These are phyloP conservation scores for Penicillium sp. DNA, from an alignment of 2,329 filamentous ascomycete species.

Conservation along the genomic window DNA sequence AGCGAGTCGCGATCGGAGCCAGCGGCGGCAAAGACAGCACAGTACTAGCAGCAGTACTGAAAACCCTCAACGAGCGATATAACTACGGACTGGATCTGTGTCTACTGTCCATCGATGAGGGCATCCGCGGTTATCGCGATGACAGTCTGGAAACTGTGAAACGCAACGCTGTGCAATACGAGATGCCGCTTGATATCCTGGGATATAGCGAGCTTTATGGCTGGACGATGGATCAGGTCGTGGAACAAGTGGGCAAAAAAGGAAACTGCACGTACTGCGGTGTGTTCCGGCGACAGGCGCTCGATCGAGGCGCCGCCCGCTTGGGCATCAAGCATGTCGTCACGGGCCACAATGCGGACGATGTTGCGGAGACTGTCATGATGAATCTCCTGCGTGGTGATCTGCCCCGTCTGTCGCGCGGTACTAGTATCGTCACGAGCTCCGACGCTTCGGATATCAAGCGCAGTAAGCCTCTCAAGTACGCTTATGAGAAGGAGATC, in stretches of 20 bases:
- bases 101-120: conserved; percentile 90
- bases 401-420: conserved; percentile 78
- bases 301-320: conserved; percentile 87
- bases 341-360: conserved; percentile 96
- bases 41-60: conserved; percentile 88
- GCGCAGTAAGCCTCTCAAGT: conserved; percentile 94
- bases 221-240: conserved; percentile 99
- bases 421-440: conserved; percentile 84
- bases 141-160: conserved; percentile 96
- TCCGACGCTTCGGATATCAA: conserved; percentile 82
- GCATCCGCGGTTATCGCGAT: conserved; percentile 94
- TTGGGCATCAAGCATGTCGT: conserved; percentile 89
- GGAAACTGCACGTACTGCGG: conserved; percentile 99
- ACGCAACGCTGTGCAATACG: conserved; percentile 85
- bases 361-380: conserved; percentile 93
- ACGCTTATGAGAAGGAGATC: conserved; percentile 98
- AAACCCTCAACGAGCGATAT: conserved; percentile 88
- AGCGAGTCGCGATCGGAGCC: conserved; percentile 89
- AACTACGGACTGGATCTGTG: conserved; percentile 82
- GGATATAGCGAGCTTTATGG: conserved; percentile 93
- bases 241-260: conserved; percentile 94
- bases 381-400: conserved; percentile 96
- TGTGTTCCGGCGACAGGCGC: conserved; percentile 88
- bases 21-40: conserved; percentile 98
- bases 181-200: conserved; percentile 86